phyloP scores from a whole-genome alignment of 768 basidiomycete species.

The Suillus bovinus region DNA sequence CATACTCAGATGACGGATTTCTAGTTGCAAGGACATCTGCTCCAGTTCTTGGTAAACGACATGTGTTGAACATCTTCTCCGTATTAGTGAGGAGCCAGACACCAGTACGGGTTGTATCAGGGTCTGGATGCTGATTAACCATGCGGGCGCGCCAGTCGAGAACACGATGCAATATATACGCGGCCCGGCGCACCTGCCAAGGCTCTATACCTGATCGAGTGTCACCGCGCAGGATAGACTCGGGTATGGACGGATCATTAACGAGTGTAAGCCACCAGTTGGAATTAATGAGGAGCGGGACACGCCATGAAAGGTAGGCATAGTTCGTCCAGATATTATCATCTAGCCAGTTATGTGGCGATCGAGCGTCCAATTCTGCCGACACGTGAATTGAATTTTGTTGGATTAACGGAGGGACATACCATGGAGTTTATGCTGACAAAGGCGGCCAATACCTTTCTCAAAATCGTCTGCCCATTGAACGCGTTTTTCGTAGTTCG shows the following conservation, averaged over 20 bases:
- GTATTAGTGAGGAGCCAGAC: constrained; percentile 64
- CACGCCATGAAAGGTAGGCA: constrained; percentile 86
- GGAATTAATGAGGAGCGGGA: constrained; percentile 83
- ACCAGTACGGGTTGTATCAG: constrained; percentile 75
- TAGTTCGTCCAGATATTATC: constrained; percentile 91
- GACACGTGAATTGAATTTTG: too few species aligned
- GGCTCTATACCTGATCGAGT: constrained; percentile 49
- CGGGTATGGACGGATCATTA: constrained; percentile 69
- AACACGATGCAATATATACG: constrained; percentile 75
- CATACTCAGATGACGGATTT: constrained; percentile 42
- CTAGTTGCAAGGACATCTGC: constrained; percentile 65
- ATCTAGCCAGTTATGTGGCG: constrained; percentile 91
- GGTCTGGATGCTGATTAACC: constrained; percentile 64
- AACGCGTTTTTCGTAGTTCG: constrained; percentile 53
- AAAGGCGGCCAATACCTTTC: constrained; percentile 60
- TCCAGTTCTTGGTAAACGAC: constrained; percentile 65
- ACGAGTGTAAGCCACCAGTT: constrained; percentile 95
- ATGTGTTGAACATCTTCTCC: constrained; percentile 71
- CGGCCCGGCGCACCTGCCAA: constrained; percentile 86
- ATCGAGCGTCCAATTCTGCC: constrained; percentile 53
- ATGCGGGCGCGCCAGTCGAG: constrained; percentile 72
- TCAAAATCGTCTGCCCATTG: constrained; percentile 72
- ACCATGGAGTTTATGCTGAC: constrained; percentile 80
- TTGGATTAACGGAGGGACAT: constrained; percentile 21
- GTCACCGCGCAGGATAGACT: constrained; percentile 26